Evolutionary conservation across 805 yeast species (phyloP), one percentile per base, ranked within the genome.

Genomic region (Kazachstania martiniae): DNA sequence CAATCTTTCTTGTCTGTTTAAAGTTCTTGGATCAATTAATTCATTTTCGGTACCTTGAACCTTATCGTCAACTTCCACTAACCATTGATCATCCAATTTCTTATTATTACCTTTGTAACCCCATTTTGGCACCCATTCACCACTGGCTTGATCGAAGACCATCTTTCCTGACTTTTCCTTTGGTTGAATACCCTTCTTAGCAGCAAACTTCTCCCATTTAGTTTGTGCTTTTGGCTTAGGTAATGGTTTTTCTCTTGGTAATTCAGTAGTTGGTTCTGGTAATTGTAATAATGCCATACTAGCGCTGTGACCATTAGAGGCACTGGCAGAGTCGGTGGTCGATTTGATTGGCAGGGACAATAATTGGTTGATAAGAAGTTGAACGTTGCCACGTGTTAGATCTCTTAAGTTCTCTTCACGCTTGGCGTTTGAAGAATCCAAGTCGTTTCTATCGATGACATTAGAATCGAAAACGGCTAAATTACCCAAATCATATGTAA

Each of bases 51-150:
- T 65, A 27, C 68, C 68, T 51, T 71, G 68, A 18, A 68, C 77
- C 45, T 77, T 70, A 33, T 82, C 93, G 38, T 84, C 83, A 39
- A 89, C 82, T 62, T 91, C 99, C 36, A 89, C 96, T 52, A 85
- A 68, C 98, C 98, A 91, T 60, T 91, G 96, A 50, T 70, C 63
- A 49, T 89, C 97, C 45, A 77, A 52, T 34, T 75, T 73, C 63
- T 91, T 89, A 61, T 91, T 91, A 61, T 75, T 74, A 51, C 97
- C 97, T 43, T 81, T 78, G 65, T 80, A 89, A 39, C 99, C 99
- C 98, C 98, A 91, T 61, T 86, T 89, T 48, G 94, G 89, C 39
- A 80, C 95, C 98, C 98, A 91, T 61, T 86, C 87, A 32, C 89
- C 87, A 19, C 72, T 62, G 21, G 72, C 91, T 58, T 91, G 97